phyloP scores from a whole-genome alignment of 2,329 filamentous ascomycete species.

The Colletotrichum sp. region DNA sequence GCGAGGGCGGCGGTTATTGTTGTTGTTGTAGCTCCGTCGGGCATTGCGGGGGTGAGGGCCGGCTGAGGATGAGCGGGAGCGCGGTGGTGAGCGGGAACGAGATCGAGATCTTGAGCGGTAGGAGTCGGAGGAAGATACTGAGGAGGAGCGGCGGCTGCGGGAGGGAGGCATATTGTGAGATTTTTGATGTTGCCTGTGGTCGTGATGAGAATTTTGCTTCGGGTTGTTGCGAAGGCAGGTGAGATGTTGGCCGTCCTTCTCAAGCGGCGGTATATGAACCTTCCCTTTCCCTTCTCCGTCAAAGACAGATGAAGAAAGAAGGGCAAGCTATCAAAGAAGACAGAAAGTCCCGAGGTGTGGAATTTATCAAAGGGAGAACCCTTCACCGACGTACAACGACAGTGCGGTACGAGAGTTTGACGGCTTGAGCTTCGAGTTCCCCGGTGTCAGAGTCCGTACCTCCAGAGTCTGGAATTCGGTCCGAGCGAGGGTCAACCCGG shows the following conservation, averaged over 20 bases:
- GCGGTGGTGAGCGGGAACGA: conserved; percentile 24
- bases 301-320: not conserved
- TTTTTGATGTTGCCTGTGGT: not conserved
- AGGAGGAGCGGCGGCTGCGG: not conserved
- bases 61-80: conserved; percentile 13
- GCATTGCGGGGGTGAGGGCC: conserved; percentile 12
- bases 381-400: not conserved
- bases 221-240: not conserved
- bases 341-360: not conserved
- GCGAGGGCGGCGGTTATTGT: not conserved
- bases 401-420: not conserved
- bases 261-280: not conserved
- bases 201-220: not conserved
- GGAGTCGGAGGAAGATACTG: not conserved
- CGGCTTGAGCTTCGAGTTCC: not conserved
- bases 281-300: not conserved
- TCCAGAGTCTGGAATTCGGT: not conserved
- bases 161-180: not conserved
- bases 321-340: not conserved
- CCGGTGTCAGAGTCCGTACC: conserved; percentile 14
- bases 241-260: not conserved
- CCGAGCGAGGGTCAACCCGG: conserved; percentile 16
- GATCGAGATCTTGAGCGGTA: not conserved
- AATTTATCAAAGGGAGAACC: not conserved
- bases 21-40: not conserved